Evolutionary conservation across 768 basidiomycete genomes (phyloP), one percentile per base, ranked within the genome.

Genomic region (Suillus fuscotomentosus): DNA sequence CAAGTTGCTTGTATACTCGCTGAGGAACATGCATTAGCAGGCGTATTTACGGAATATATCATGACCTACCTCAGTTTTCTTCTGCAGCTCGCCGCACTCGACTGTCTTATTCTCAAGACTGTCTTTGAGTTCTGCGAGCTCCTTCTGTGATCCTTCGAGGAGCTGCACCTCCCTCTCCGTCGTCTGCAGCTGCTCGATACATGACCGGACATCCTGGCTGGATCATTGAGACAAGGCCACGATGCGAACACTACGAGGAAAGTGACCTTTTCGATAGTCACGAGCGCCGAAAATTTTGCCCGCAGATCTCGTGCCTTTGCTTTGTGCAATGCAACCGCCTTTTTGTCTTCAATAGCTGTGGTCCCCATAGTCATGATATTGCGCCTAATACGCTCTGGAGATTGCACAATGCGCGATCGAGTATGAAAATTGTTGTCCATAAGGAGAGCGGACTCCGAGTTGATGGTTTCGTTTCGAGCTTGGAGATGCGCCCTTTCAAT

Each of bases 341-440:
- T 85, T 71, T 92, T 92, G 68, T 96, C 93, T 61, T 90, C 89
- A n/a, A 83, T 74, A 1, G 87, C 86, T 0, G 84, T 86, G 8
- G 78, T 72, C 3, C 84, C 83, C 90, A 97, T 94, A 20, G 85
- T 81, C 13, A 82, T 76, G 69, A 97, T 97, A 50, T 87, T 91
- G 60, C 88, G 86, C 72, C 89, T 91, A 68, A 97, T 90, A 53
- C 95, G 85, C 56, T 97, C 95, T 0, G 95, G 95, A 0, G 93
- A 95, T 73, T 95, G 92, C 3, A 97, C 94, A 66, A 97, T 90
- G 36, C 94, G 87, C 38, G 86, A 80, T 59, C 86, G 83, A 0
- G 88, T 88, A 51, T 88, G 85, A 14, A 78, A 77, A 66, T 92
- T 88, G 53, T 82, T 79, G 63, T 91, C 88, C 47, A 83, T 78